Base-by-base conservation (phyloP, 495 filamentous ascomycete species). In the Hypoxylon lienhwacheense region DNA sequence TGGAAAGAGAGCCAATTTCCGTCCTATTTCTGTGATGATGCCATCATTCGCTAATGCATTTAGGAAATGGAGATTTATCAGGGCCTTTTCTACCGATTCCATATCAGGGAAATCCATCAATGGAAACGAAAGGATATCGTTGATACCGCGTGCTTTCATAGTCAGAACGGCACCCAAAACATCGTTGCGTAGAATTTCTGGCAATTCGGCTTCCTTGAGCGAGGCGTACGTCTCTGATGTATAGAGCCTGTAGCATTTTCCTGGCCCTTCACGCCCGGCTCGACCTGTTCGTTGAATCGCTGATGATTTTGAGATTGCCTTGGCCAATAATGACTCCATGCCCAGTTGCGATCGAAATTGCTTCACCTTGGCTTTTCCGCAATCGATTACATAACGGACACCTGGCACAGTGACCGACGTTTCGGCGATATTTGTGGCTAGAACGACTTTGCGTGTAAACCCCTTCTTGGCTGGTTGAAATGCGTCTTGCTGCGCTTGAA, bases 341-440 rank as follows among this genome's bases (percentile, higher is more conserved):
- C 89, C 91, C 0, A 97, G 79, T 0, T 84, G 79, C 7, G 87
- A 81, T 1, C 91, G 85, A 72, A 91, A 97, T 52, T 96, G 87
- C 67, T 96, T 97, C 41, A 91, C 82, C 66, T 97, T 99, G 3
- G 86, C 87, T 63, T 96, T 96, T 17, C 95, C 95, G 61, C 88
- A 87, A 66, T 99, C 95, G 21, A 99, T 77, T 21, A 99, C 95
- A 62, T 82, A 89, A 2, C 90, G 82, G 3, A 99, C 90, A 1
- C 95, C 95, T 5, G 92, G 85, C 0, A 99, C 91, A 0, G 95
- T 99, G 45, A 99, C 86, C 1, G 95, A 99, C 0, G 95, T 97
- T 64, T 99, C 95, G 16, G 95, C 95, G 56, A 99, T 97, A 68
- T 99, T 99, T 10, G 95, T 99, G 0, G 91, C 82, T 2, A 99